Base-by-base conservation (phyloP, 2,329 filamentous ascomycete genomes). In the Cladophialophora immunda region DNA sequence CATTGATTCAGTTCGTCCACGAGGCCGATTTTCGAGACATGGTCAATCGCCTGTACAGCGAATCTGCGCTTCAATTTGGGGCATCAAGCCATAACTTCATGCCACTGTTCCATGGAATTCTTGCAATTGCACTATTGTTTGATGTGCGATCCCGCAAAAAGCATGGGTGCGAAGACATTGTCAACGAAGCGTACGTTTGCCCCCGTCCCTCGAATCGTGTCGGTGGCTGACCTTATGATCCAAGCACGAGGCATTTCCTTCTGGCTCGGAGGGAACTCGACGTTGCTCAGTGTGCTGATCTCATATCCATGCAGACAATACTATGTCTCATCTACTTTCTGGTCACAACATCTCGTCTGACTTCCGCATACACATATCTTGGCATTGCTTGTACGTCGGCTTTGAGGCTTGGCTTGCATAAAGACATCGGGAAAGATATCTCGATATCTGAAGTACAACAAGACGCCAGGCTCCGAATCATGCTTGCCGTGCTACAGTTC, bases 1-100 rank as follows among this genome's bases (percentile, higher is more conserved):
- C 67, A 2, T 62, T 70, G n/a, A 56, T 71, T 19, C 54, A 66
- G 27, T 72, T 72, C 41, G 47, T 72, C n/a, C 60, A 68, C 36
- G 57, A 66, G 50, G 41, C 55, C 6, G 58, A 64, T 32, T 67
- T 72, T 32, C 57, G 64, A 58, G 64, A 68, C 19, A 65, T 70
- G 58, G 62, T 72, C 36, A 36, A 68, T 29, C 52, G 54, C n/a
- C 45, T 64, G 7, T 71, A 72, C 53, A 62, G 59, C 32, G 63
- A 58, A 34, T 34, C 59, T 0, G 53, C 55, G 6, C 34, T 63
- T n/a, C 32, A 38, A 36, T 47, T 58, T 63, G 54, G 59, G 7
- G 57, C 60, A 25, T 62, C 60, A 8, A 54, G 38, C n/a, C 45
- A 50, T 34, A 38, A 50, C 38, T 65, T 66, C 27, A 64, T 71